Conservation (phyloP, 768 basidiomycete genomes). For the Mycena latifolia region DNA sequence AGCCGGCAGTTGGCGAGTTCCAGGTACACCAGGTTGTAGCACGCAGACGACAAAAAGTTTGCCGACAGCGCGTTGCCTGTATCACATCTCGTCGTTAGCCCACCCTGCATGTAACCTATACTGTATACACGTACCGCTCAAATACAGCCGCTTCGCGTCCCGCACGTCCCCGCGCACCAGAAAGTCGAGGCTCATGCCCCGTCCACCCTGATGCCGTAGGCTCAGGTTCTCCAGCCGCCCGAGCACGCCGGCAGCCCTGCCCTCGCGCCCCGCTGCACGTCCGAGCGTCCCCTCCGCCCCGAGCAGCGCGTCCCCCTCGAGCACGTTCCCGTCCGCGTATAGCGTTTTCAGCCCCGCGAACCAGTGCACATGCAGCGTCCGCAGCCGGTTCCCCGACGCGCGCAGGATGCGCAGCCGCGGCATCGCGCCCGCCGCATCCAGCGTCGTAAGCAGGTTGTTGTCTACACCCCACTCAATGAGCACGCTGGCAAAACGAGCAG, state of each 20-base stretch:
- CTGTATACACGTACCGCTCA: conserved; percentile 91
- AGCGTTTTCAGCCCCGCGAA: conserved; percentile 87
- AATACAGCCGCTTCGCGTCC: conserved; percentile 94
- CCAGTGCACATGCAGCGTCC: conserved; percentile 69
- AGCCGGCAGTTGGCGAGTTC: conserved; percentile 92
- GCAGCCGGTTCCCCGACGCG: conserved; percentile 84
- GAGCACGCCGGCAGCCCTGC: conserved; percentile 53
- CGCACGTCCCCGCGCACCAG: conserved; percentile 72
- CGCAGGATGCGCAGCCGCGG: conserved; percentile 85
- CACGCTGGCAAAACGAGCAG: conserved; percentile 41
- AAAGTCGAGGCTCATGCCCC: conserved; percentile 74
- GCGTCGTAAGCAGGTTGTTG: conserved; percentile 71
- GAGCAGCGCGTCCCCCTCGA: conserved; percentile 47
- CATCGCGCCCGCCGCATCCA: conserved; percentile 70
- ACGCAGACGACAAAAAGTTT: conserved; percentile 76
- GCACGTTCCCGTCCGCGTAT: conserved; percentile 89
- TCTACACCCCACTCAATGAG: conserved; percentile 59
- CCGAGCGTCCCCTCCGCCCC: conserved; percentile 20
- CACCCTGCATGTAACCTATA: not conserved
- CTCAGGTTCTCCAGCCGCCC: conserved; percentile 88
- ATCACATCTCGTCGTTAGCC: conserved; percentile 22
- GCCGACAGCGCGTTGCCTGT: conserved; percentile 77
- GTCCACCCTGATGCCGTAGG: conserved; percentile 87
- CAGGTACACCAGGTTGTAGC: conserved; percentile 92
- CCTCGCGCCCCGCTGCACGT: conserved; percentile 24